phyloP scores from a whole-genome alignment of 2,329 filamentous ascomycete genomes.

The Sclerotinia trifoliorum region DNA sequence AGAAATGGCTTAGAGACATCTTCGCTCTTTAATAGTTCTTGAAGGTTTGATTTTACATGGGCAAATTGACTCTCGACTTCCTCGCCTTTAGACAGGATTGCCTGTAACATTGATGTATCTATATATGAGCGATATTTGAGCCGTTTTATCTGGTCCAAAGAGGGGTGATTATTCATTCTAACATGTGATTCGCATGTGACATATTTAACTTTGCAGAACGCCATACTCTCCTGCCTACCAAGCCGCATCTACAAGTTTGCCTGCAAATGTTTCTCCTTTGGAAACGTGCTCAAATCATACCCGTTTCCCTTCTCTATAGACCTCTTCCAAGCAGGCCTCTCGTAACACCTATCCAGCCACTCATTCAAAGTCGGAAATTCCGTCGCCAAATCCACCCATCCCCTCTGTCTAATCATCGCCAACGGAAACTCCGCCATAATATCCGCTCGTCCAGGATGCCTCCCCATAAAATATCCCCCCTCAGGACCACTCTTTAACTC shows the following conservation, averaged over 20 bases:
- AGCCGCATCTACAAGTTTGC: background rate
- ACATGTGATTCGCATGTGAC: background rate
- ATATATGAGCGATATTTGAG: background rate
- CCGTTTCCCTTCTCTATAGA: conserved; percentile 37
- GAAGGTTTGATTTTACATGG: background rate
- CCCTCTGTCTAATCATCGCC: conserved; percentile 35
- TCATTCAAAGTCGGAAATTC: conserved; percentile 39
- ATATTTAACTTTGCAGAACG: no score
- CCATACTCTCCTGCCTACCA: background rate
- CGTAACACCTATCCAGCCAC: conserved; percentile 39
- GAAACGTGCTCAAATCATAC: conserved; percentile 36
- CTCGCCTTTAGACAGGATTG: background rate
- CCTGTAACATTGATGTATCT: background rate
- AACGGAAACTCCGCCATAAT: conserved; percentile 39
- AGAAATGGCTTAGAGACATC: no score
- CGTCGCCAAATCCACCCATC: conserved; percentile 35
- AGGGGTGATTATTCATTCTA: accelerated
- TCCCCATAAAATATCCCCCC: conserved; percentile 36
- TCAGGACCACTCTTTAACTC: conserved; percentile 29
- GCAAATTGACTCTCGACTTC: background rate
- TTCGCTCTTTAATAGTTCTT: no score
- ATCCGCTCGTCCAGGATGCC: conserved; percentile 39
- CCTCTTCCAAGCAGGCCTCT: conserved; percentile 35
- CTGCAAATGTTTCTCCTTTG: conserved; percentile 9
- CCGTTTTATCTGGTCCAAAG: background rate